Conservation (phyloP, 768 basidiomycete species). For the Chalciporus pseudorubinellus region DNA sequence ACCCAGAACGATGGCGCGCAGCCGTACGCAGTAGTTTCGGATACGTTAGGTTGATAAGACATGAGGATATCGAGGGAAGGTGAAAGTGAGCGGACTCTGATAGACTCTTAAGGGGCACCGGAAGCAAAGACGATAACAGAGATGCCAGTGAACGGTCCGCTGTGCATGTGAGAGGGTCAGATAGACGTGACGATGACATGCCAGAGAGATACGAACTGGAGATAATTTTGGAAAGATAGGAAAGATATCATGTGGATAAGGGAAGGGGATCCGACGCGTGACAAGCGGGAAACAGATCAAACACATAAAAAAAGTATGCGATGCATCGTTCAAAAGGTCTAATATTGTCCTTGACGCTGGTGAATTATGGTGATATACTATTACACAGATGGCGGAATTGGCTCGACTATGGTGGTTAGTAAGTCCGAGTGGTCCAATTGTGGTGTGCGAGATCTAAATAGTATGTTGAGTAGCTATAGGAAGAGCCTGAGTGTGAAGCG, state of each 20-base stretch:
- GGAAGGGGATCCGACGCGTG: no score
- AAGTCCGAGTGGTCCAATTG: constrained; percentile 1
- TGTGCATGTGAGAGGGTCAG: not conserved
- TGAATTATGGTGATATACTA: constrained; percentile 13
- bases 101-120: not conserved
- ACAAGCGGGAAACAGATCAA: not conserved
- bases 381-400: constrained; percentile 9
- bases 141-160: no score
- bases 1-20: constrained; percentile 59
- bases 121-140: not conserved
- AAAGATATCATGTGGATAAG: constrained; percentile 1
- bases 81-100: not conserved
- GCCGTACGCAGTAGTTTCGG: constrained; percentile 51
- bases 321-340: constrained; percentile 15
- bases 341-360: constrained; percentile 10
- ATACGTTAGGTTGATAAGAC: constrained; percentile 45
- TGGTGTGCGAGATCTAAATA: constrained; percentile 19
- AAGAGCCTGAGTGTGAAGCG: constrained; percentile 1
- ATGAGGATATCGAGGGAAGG: constrained; percentile 28
- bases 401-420: constrained; percentile 11
- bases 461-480: constrained; percentile 2
- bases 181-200: not conserved
- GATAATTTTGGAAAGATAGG: constrained; percentile 14
- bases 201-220: not conserved
- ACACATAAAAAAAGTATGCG: not conserved